Conservation (phyloP, 2,329 filamentous ascomycete species). For the Cladorrhinum sp. region DNA sequence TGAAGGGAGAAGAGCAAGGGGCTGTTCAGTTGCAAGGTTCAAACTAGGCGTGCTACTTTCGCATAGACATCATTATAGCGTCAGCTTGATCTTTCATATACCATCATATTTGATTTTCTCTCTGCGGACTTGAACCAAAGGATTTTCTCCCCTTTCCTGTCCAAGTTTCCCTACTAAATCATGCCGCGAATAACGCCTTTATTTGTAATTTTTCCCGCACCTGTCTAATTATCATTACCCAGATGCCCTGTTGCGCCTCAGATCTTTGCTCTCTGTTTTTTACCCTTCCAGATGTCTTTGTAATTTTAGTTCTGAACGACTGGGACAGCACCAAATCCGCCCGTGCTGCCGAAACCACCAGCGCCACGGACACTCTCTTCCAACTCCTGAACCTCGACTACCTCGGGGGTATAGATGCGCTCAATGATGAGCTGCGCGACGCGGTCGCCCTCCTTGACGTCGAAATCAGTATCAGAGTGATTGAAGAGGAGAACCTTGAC, state of each 20-base stretch:
- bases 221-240: background rate
- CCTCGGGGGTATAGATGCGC: conserved; percentile 89
- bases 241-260: background rate
- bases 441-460: conserved; percentile 79
- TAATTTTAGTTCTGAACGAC: background rate
- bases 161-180: no score
- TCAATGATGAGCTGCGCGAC: conserved; percentile 92
- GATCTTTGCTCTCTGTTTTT: background rate
- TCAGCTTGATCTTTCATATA: background rate
- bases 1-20: conserved; percentile 29
- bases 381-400: conserved; percentile 83
- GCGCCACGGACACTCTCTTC: conserved; percentile 88
- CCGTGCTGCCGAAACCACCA: conserved; percentile 90
- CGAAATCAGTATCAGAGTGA: conserved; percentile 77
- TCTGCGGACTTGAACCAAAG: no score
- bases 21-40: no score
- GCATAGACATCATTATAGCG: no score
- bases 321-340: conserved; percentile 32
- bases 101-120: background rate
- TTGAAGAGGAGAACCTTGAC: conserved; percentile 97
- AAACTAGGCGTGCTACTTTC: no score
- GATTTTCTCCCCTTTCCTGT: no score
- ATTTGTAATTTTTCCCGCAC: background rate
- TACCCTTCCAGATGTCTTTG: background rate
- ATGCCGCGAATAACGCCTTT: no score